Conservation (phyloP, 1,284 basidiomycete species). For the Rhodofomes roseus region DNA sequence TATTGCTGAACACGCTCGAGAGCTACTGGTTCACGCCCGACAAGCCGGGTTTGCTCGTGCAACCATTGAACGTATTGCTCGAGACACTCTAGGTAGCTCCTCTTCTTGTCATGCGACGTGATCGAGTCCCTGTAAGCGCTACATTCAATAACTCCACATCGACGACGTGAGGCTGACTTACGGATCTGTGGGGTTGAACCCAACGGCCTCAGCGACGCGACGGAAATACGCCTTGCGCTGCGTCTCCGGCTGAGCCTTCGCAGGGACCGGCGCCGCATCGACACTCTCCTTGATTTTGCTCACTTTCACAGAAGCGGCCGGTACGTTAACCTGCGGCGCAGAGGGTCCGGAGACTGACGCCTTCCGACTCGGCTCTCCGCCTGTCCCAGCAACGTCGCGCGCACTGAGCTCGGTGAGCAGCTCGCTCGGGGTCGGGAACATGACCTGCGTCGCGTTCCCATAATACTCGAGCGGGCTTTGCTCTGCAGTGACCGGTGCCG, state of each 20-base stretch:
- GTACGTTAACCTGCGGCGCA: neutral
- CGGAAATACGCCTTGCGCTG: conserved; percentile 53
- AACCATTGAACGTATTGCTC: conserved; percentile 66
- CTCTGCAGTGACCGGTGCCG: conserved; percentile 5
- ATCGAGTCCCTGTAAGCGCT: conserved; percentile 50
- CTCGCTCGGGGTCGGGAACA: conserved; percentile 64
- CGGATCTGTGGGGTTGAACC: conserved; percentile 57
- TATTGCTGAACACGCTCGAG: conserved; percentile 54
- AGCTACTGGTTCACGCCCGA: conserved; percentile 43
- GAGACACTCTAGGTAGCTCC: conserved; percentile 66
- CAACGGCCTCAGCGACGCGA: conserved; percentile 48
- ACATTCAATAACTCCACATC: too few relatives aligned
- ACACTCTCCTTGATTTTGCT: conserved; percentile 5
- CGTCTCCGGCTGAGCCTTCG: conserved; percentile 28
- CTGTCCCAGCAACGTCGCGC: conserved; percentile 11
- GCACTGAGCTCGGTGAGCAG: conserved; percentile 44
- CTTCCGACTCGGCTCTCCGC: neutral
- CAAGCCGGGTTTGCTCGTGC: conserved; percentile 53
- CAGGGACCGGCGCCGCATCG: neutral
- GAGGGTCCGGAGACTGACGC: neutral
- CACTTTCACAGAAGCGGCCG: neutral
- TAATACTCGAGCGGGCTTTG: conserved; percentile 25
- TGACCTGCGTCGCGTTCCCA: conserved; percentile 31
- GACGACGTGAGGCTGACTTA: conserved; percentile 30
- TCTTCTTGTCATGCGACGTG: conserved; percentile 73